Conservation (phyloP, 768 basidiomycete species). For the Xerocomellus dryophilus region DNA sequence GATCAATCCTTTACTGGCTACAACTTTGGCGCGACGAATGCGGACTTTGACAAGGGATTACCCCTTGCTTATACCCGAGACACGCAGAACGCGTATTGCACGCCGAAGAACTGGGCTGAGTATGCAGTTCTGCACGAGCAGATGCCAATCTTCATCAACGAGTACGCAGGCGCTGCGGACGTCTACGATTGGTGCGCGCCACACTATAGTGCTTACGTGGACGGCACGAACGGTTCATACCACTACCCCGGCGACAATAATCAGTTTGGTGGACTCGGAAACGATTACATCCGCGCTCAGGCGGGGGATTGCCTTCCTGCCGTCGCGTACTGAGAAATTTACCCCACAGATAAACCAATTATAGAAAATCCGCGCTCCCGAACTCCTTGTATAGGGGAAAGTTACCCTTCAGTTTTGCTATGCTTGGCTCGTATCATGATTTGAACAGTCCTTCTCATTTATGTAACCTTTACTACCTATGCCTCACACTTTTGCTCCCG, state of each 20-base stretch:
- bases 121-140: conserved; percentile 14
- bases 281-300: conserved; percentile 19
- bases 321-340: conserved; percentile 17
- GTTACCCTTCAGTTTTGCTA: neutral
- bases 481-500: neutral
- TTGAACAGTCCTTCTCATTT: neutral
- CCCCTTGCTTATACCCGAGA: conserved; percentile 20
- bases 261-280: conserved; percentile 10
- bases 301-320: conserved; percentile 15
- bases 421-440: conserved; percentile 4
- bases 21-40: conserved; percentile 10
- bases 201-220: conserved; percentile 13
- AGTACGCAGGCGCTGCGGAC: conserved; percentile 15
- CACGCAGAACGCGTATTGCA: conserved; percentile 19
- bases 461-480: conserved; percentile 6
- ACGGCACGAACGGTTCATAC: conserved; percentile 4
- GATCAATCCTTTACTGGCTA: conserved; percentile 23
- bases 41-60: conserved; percentile 11
- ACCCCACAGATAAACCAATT: neutral
- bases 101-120: conserved; percentile 30
- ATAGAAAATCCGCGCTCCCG: neutral
- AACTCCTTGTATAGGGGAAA: neutral
- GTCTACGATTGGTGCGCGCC: conserved; percentile 29
- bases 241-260: conserved; percentile 3
- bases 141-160: conserved; percentile 31